These are phyloP conservation scores for Neurospora sublineolata DNA, from an alignment of 495 filamentous ascomycete species.

Conservation along the genomic window DNA sequence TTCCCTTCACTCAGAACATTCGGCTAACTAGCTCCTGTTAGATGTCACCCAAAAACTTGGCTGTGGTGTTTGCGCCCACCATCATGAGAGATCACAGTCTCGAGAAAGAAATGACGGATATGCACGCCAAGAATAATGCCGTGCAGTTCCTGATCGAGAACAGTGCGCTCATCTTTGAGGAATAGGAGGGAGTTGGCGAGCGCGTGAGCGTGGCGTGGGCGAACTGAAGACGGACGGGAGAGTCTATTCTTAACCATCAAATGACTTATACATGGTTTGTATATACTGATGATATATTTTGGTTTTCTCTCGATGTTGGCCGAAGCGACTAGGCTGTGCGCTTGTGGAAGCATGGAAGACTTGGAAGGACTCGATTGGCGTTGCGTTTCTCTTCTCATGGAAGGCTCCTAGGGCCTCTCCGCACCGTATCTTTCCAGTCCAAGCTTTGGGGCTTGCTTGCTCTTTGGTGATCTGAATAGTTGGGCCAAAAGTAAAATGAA, in stretches of 20 bases:
- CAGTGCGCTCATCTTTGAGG: slow-evolving; percentile 62
- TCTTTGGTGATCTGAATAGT: background rate
- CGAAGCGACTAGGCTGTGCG: background rate
- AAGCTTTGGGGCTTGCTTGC: background rate
- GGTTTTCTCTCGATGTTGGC: background rate
- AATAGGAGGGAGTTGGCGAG: slow-evolving; percentile 11
- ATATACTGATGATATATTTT: slow-evolving; percentile 5
- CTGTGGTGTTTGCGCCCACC: slow-evolving; percentile 96
- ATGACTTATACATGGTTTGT: slow-evolving; percentile 1
- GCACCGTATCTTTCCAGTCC: background rate
- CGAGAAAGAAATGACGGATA: slow-evolving; percentile 91
- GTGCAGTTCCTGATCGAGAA: slow-evolving; percentile 87
- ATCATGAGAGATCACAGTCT: slow-evolving; percentile 84
- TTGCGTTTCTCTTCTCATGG: background rate
- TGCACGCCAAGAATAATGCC: slow-evolving; percentile 79
- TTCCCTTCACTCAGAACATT: background rate
- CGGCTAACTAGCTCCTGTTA: slow-evolving; percentile 16
- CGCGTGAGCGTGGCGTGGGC: background rate
- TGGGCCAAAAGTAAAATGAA: background rate
- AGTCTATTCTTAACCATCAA: background rate
- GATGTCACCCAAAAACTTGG: slow-evolving; percentile 91
- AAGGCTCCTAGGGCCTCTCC: background rate
- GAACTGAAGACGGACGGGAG: background rate
- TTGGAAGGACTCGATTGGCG: background rate
- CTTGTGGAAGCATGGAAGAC: background rate